A percentile compares a stretch with the other conserved stretches of the same genome.
Conservation (phyloP, 2,329 filamentous ascomycete species). For the Colletotrichum lentis region DNA sequence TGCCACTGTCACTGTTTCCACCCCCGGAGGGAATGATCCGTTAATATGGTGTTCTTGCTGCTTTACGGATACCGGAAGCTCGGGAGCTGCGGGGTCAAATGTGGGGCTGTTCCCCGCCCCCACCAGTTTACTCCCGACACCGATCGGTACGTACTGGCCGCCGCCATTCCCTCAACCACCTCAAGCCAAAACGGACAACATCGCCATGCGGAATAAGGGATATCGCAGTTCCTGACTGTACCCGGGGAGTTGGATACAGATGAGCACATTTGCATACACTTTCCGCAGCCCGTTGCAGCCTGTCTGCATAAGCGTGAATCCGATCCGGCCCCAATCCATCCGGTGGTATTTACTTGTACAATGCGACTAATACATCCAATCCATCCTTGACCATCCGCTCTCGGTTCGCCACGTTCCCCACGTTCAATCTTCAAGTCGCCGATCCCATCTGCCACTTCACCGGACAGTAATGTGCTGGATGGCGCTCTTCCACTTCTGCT, state of each 20-base stretch:
- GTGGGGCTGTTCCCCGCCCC: background rate
- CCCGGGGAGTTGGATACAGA: too few relatives aligned
- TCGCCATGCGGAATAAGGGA: too few relatives aligned
- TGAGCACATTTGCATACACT: too few relatives aligned
- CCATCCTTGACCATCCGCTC: background rate
- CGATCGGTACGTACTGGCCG: too few relatives aligned
- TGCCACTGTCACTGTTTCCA: background rate
- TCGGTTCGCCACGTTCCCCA: background rate
- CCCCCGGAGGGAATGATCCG: constrained; percentile 19
- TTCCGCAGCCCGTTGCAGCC: too few relatives aligned
- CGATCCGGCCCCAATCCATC: background rate
- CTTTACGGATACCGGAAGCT: too few relatives aligned
- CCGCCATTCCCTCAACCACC: too few relatives aligned
- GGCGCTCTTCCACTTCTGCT: constrained; percentile 86
- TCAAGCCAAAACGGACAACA: too few relatives aligned
- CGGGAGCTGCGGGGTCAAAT: too few relatives aligned
- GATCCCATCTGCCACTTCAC: constrained; percentile 36
- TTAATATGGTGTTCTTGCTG: background rate
- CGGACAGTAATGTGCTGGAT: constrained; percentile 63
- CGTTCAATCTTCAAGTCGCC: background rate
- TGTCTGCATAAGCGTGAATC: background rate
- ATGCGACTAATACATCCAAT: constrained; percentile 6
- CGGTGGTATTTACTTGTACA: constrained; percentile 29
- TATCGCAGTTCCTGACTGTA: too few relatives aligned
- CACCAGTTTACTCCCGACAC: too few relatives aligned